Evolutionary conservation across 2,329 filamentous ascomycete genomes (phyloP).

Genomic region (Colletotrichum acutatum): DNA sequence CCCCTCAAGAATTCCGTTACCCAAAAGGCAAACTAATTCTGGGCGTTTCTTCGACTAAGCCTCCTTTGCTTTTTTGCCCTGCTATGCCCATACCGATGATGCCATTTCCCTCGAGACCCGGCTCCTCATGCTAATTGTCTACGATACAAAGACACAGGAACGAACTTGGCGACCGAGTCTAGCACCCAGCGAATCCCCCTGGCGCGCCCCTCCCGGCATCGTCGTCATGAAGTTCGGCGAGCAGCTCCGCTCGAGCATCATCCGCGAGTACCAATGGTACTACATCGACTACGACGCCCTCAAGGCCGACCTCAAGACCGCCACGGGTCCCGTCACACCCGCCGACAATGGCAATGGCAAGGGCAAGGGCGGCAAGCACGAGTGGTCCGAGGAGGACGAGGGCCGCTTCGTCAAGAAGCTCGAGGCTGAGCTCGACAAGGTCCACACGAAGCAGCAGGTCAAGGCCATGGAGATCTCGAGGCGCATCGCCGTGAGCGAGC

Average conservation of each 20-base stretch:
- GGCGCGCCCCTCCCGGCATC: conserved; percentile 59
- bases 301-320: conserved; percentile 85
- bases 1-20: background rate
- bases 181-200: conserved; percentile 37
- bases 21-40: background rate
- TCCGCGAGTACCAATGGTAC: conserved; percentile 97
- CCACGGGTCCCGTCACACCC: conserved; percentile 60
- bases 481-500: conserved; percentile 87
- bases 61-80: conserved; percentile 23
- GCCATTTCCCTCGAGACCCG: conserved; percentile 4
- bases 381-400: conserved; percentile 95
- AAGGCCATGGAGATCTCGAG: conserved; percentile 96
- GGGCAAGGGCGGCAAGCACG: conserved; percentile 51
- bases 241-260: conserved; percentile 93
- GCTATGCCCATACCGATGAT: conserved; percentile 2
- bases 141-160: conserved; percentile 58
- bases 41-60: conserved; percentile 6
- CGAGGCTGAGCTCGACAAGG: conserved; percentile 94
- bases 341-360: conserved; percentile 42
- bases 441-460: conserved; percentile 96
- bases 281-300: conserved; percentile 98
- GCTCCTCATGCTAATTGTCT: conserved; percentile 61
- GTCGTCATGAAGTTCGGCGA: conserved; percentile 89
- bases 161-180: conserved; percentile 53
- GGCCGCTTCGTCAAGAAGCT: conserved; percentile 86